These are phyloP conservation scores for Musa balbisiana DNA, from an alignment of 202 grass and related monocot genomes.

Conservation along the genomic window DNA sequence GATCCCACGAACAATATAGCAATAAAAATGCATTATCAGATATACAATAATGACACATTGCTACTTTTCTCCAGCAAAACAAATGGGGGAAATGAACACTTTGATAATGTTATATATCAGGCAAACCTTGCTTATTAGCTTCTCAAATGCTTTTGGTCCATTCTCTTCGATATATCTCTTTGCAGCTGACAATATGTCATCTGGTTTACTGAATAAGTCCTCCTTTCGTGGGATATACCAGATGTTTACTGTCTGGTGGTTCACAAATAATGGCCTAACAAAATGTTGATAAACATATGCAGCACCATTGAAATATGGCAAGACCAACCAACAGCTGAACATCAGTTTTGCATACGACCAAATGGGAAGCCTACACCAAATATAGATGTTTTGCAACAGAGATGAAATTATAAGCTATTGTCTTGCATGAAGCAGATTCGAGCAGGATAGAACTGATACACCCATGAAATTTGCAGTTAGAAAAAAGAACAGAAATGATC, in stretches of 20 bases:
- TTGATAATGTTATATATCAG: neutral
- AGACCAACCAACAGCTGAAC: conserved; percentile 94
- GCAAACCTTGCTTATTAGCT: conserved; percentile 22
- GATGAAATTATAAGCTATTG: neutral
- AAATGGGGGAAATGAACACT: neutral
- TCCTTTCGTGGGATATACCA: conserved; percentile 22
- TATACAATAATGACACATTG: neutral
- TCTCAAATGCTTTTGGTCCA: conserved; percentile 22
- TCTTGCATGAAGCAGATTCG: neutral
- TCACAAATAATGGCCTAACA: conserved; percentile 74
- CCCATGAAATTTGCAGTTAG: neutral
- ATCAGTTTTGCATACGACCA: conserved; percentile 90
- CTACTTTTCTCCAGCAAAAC: neutral
- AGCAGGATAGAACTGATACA: neutral
- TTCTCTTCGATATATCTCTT: conserved; percentile 24
- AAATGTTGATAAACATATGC: conserved; percentile 92
- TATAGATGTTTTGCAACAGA: neutral
- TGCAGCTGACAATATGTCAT: conserved; percentile 1
- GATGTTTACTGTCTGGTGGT: conserved; percentile 49
- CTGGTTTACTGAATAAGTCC: conserved; percentile 19
- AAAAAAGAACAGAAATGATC: neutral
- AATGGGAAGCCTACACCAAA: conserved; percentile 70
- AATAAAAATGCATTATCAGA: neutral
- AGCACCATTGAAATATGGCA: conserved; percentile 87
- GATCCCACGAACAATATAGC: neutral